Base-by-base conservation (phyloP, 2,329 filamentous ascomycete species). In the Arachnopeziza araneosa region DNA sequence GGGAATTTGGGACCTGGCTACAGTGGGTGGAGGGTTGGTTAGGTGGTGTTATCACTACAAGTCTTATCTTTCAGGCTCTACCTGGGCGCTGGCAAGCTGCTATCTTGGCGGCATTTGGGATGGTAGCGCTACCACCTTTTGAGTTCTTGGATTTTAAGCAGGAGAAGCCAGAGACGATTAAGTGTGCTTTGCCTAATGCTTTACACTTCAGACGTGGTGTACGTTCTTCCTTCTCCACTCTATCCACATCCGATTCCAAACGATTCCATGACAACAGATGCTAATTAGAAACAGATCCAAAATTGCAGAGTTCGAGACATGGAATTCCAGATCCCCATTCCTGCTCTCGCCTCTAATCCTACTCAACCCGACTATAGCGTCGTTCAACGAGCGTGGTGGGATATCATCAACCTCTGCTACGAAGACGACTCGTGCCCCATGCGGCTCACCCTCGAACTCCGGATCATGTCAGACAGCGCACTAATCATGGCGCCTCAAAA, bases 351-450 rank as follows among this genome's bases (percentile, higher is more conserved):
- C n/a, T 65, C 71, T 0, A 65, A 66, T 22, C 56, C 52, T 12
- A 50, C 59, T 0, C 73, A 74, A 59, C 71, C 75, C 1, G 78
- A 80, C 68, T 78, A 74, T 64, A 70, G 67, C 12, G 67, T 76
- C 22, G 75, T 79, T 1, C 76, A 77, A 56, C 71, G 72, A 4
- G 78, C 78, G 0, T 81, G 79, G 79, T 81, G 79, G 78, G 79
- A 80, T 58, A 76, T 76, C 17, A 79, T 81, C 62, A 71, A 75
- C 6, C 70, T 75, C 1, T 75, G 74, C n/a, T 80, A 80, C 62
- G 65, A 70, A 50, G 67, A 75, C 52, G 65, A 66, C 9, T 69
- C 71, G 7, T 72, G 69, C 1, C 74, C 77, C 0, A 75, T 78
- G 72, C 73, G 77, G 2, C 71, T 79, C 55, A 73, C 75, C 3